These are phyloP conservation scores for Uncinocarpus reesii DNA, from an alignment of 2,329 filamentous ascomycete genomes.

Conservation along the genomic window DNA sequence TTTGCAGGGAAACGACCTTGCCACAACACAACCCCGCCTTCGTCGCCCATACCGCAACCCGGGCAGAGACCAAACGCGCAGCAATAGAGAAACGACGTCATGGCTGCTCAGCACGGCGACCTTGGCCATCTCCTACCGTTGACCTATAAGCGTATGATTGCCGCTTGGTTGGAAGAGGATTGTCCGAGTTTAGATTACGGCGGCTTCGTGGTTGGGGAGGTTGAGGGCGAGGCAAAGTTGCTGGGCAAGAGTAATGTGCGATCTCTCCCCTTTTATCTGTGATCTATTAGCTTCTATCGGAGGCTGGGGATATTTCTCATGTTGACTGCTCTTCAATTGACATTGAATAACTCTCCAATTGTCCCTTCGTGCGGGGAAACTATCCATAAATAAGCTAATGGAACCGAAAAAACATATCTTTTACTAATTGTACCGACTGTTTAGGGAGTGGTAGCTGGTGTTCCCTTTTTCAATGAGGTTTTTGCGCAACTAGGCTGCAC, in stretches of 20 bases:
- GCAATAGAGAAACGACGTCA: slow-evolving; percentile 17
- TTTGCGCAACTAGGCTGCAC: slow-evolving; percentile 81
- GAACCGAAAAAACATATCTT: no score
- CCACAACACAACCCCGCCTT: no score
- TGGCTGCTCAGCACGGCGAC: slow-evolving; percentile 50
- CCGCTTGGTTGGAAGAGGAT: slow-evolving; percentile 87
- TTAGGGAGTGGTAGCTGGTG: slow-evolving; percentile 72
- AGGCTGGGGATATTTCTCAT: no score
- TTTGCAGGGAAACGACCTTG: no score
- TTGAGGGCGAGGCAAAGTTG: slow-evolving; percentile 36
- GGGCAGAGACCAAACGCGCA: no score
- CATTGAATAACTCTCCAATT: no score
- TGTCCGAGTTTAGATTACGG: slow-evolving; percentile 95
- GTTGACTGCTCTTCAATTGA: not conserved
- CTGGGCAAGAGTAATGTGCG: slow-evolving; percentile 48
- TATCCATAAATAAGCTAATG: no score
- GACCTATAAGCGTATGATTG: slow-evolving; percentile 71
- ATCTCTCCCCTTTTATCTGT: not conserved
- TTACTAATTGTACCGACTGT: not conserved
- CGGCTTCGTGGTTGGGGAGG: slow-evolving; percentile 79
- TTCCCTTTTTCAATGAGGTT: slow-evolving; percentile 92
- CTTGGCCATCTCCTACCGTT: slow-evolving; percentile 68
- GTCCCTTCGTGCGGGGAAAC: no score
- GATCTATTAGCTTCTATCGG: no score
- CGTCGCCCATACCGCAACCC: no score